Percentiles rank a stretch among this genome's conserved stretches.
Conservation (phyloP, 2,329 filamentous ascomycete species). For the Fusarium luffae region DNA sequence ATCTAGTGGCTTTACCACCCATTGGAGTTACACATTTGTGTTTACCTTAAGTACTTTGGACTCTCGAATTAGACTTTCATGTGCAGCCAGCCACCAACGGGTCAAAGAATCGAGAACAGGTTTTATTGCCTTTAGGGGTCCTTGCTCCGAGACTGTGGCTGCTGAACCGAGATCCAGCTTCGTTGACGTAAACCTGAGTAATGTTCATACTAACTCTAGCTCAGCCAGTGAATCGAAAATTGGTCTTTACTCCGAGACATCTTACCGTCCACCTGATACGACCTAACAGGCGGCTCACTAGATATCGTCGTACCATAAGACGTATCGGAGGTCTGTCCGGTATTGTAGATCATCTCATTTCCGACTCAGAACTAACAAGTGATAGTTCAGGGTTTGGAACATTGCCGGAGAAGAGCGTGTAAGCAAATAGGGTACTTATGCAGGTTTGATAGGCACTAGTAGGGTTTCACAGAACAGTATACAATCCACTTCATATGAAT, state of each 20-base stretch:
- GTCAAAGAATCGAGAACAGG: neutral
- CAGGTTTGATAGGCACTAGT: neutral
- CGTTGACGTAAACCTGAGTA: neutral
- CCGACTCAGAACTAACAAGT: neutral
- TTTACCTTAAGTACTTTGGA: neutral
- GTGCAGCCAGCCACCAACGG: neutral
- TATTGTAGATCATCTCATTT: neutral
- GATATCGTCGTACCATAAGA: neutral
- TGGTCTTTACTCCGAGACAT: neutral
- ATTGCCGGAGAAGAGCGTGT: neutral
- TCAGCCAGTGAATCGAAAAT: neutral
- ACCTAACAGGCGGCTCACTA: neutral
- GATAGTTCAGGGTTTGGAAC: too few relatives aligned
- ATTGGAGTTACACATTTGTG: neutral
- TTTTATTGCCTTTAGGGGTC: neutral
- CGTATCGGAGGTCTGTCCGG: neutral
- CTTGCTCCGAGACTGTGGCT: neutral
- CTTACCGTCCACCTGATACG: too few relatives aligned
- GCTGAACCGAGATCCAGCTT: neutral
- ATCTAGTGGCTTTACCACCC: neutral
- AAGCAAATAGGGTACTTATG: neutral
- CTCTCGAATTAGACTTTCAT: neutral
- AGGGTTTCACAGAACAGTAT: neutral
- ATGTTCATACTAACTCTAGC: neutral
- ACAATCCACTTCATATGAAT: slow-evolving; percentile 16